Base-by-base conservation (phyloP, 2,329 filamentous ascomycete genomes). In the Fonsecaea multimorphosa region DNA sequence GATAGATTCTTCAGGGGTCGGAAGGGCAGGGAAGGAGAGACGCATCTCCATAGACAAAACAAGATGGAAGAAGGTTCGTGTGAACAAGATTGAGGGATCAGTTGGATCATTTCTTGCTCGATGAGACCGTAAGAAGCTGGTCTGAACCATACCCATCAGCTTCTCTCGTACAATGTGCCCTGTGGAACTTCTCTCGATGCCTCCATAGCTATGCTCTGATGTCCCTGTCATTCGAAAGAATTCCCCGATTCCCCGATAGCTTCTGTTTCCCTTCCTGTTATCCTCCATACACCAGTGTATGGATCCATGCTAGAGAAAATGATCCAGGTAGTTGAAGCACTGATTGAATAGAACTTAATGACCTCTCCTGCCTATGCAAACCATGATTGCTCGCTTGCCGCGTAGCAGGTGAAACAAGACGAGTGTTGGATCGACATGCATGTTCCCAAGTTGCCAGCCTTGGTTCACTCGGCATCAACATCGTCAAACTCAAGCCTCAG, bases 401-500 rank as follows among this genome's bases (percentile, higher is more conserved):
- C 22, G 44, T 24, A 22, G 44, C 44, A 24, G 11, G 44, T 49
- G 19, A 49, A 49, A 49, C 44, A 49, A 7, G 38, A 19, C 16
- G n/a, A 19, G 38, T 44, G 16, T 44, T 16, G n/a, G 8, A 12
- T 27, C 19, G 22, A 24, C 8, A 3, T 12, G 9, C 44, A 19
- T 24, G 22, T 46, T 9, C 8, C 38, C 38, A 19, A 44, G 44
- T 22, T 40, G 19, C 44, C 44, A 12, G n/a, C n/a, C 12, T 22
- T 11, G 22, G 19, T 40, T 46, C 22, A 31, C 12, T 7, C 19
- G 1, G 8, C 11, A 2, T 12, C 56, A 2, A 24, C n/a, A 7
- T 58, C 16, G 14, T 16, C 31, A 22, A 58, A 46, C 22, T 5
- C n/a, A 44, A n/a, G 29, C 46, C 65, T 59, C 64, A 52, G 6